A percentile compares a stretch with the other conserved stretches of the same genome.
Evolutionary conservation across 352 stramenopile genomes (phyloP).

Genomic region (Phytophthora palmivora): DNA sequence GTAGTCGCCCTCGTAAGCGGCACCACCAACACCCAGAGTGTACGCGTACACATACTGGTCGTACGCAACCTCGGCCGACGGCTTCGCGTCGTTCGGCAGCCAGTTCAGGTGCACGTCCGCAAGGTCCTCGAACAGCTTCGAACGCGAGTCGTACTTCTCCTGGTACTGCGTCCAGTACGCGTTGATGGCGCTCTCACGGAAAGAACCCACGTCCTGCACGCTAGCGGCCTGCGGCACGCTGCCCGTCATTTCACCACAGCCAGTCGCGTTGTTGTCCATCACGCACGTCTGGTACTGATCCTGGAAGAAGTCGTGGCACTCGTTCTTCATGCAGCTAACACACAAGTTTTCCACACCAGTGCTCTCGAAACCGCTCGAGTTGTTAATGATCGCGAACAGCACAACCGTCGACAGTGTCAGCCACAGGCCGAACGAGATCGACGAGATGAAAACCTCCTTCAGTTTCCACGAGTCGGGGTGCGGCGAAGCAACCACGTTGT

Average conservation of each 20-base stretch:
- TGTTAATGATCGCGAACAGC: slow-evolving; percentile 66
- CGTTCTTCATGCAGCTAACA: slow-evolving; percentile 59
- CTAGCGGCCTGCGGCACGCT: slow-evolving; percentile 49
- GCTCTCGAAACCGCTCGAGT: slow-evolving; percentile 60
- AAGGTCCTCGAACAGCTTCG: slow-evolving; percentile 64
- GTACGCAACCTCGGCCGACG: slow-evolving; percentile 52
- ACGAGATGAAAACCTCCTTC: slow-evolving; percentile 73
- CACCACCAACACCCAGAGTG: slow-evolving; percentile 45
- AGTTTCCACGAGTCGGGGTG: slow-evolving; percentile 77
- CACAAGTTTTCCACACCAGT: slow-evolving; percentile 71
- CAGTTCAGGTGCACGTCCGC: slow-evolving; percentile 63
- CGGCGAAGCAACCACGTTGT: slow-evolving; percentile 72
- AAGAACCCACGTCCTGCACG: slow-evolving; percentile 42
- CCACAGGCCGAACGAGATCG: slow-evolving; percentile 74
- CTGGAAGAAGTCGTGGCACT: slow-evolving; percentile 72
- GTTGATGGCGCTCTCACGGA: slow-evolving; percentile 48
- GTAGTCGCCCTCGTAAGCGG: slow-evolving; percentile 44
- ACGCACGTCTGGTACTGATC: slow-evolving; percentile 58
- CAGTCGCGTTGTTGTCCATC: slow-evolving; percentile 51
- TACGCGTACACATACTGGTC: slow-evolving; percentile 70
- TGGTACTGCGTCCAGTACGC: slow-evolving; percentile 54
- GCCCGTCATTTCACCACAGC: slow-evolving; percentile 70
- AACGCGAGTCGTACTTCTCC: slow-evolving; percentile 55
- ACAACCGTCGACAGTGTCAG: slow-evolving; percentile 71
- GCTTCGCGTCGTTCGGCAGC: slow-evolving; percentile 47